A percentile compares a stretch with the other conserved stretches of the same genome.
These are phyloP conservation scores for Phaeomoniella chlamydospora DNA, from an alignment of 2,329 filamentous ascomycete genomes.

Conservation along the genomic window DNA sequence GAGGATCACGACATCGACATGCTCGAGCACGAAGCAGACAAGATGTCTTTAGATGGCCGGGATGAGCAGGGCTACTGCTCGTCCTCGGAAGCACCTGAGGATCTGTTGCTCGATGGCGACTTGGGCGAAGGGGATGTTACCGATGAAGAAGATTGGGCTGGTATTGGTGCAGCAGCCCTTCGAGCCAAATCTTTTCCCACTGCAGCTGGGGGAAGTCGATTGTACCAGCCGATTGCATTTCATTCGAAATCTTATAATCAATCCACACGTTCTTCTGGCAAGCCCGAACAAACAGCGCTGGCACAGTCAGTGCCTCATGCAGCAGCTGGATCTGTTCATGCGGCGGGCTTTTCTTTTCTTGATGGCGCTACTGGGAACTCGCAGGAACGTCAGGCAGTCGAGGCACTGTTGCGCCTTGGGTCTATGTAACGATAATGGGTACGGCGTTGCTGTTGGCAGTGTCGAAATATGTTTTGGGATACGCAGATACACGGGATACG, in stretches of 20 bases:
- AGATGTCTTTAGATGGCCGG: conserved; percentile 78
- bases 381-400: conserved; percentile 33
- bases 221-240: conserved; percentile 22
- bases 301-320: conserved; percentile 11
- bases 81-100: conserved; percentile 57
- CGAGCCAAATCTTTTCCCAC: conserved; percentile 45
- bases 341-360: conserved; percentile 16
- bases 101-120: conserved; percentile 53
- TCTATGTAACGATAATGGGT: conserved; percentile 24
- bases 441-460: background rate
- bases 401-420: conserved; percentile 31
- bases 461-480: conserved; percentile 1
- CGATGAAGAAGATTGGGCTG: conserved; percentile 92
- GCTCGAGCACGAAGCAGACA: conserved; percentile 77
- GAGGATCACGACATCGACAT: conserved; percentile 42
- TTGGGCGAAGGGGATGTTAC: conserved; percentile 77
- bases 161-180: conserved; percentile 73
- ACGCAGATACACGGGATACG: too few species aligned
- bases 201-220: conserved; percentile 28
- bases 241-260: conserved; percentile 12
- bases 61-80: conserved; percentile 50
- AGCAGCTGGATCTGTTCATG: conserved; percentile 24
- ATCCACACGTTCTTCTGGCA: conserved; percentile 7
- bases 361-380: conserved; percentile 16
- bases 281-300: conserved; percentile 12